A percentile compares a stretch with the other conserved stretches of the same genome.
phyloP scores from a whole-genome alignment of 306 rosid genomes.

The Prunus mongolica region DNA sequence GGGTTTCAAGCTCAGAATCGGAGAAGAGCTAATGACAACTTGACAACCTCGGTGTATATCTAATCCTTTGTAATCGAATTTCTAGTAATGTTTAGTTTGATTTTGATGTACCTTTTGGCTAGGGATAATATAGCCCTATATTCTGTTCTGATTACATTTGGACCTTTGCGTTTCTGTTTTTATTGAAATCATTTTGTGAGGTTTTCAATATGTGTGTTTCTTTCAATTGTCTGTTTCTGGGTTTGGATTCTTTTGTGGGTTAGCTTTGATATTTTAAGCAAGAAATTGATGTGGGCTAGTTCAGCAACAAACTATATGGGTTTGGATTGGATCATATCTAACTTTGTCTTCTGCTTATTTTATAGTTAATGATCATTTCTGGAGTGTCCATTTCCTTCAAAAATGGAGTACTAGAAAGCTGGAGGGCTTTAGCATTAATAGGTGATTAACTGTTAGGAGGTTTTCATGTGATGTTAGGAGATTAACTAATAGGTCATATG shows the following conservation, averaged over 20 bases:
- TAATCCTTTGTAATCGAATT: neutral
- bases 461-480: no score
- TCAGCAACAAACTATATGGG: neutral
- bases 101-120: neutral
- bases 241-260: neutral
- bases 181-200: no score
- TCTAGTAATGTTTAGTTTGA: neutral
- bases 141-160: no score
- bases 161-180: no score
- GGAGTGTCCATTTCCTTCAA: constrained; percentile 69
- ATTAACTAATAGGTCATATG: no score
- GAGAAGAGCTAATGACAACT: neutral
- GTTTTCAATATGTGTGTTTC: no score
- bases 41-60: neutral
- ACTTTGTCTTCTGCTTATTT: neutral
- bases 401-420: constrained; percentile 66
- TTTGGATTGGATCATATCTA: neutral
- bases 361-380: constrained; percentile 67
- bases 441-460: constrained; percentile 29
- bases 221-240: no score
- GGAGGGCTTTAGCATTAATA: constrained; percentile 69
- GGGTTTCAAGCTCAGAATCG: neutral
- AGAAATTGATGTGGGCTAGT: neutral
- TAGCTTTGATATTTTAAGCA: neutral
- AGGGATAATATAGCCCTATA: no score